These are phyloP conservation scores for Nitzschia palea DNA, from an alignment of 108 stramenopile genomes.

Conservation along the genomic window DNA sequence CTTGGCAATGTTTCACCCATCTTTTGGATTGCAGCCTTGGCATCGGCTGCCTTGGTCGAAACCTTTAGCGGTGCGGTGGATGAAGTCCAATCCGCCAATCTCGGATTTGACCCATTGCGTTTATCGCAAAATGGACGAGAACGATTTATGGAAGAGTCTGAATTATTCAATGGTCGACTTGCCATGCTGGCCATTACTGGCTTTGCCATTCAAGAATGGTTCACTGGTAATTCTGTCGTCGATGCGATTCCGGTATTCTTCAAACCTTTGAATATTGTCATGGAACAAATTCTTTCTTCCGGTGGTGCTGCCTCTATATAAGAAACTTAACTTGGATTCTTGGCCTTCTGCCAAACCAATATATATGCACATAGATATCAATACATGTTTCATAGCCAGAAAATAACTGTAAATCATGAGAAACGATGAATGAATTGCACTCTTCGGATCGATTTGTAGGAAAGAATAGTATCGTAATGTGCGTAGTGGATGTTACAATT, in stretches of 20 bases:
- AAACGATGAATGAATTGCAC: too few species aligned
- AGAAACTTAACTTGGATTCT: too few species aligned
- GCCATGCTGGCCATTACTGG: conserved; percentile 78
- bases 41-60: conserved; percentile 33
- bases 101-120: conserved; percentile 62
- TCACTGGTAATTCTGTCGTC: conserved; percentile 46
- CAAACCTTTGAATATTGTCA: conserved; percentile 31
- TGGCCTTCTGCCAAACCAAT: too few species aligned
- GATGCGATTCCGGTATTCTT: conserved; percentile 69
- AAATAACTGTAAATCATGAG: too few species aligned
- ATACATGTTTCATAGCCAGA: too few species aligned
- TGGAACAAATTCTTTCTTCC: conserved; percentile 14
- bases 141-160: conserved; percentile 49
- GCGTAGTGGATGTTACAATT: too few species aligned
- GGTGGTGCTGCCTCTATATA: conserved; percentile 1
- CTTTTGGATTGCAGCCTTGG: conserved; percentile 56
- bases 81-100: conserved; percentile 53
- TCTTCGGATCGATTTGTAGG: too few species aligned
- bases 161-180: conserved; percentile 76
- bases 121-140: conserved; percentile 40
- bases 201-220: conserved; percentile 70
- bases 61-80: background rate
- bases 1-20: conserved; percentile 45
- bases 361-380: too few species aligned
- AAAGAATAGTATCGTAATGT: too few species aligned